Evolutionary conservation across 192 early-diverging fungal genomes (phyloP), one percentile per base, ranked within the genome.

Genomic region (Phlyctochytrium planicorne): DNA sequence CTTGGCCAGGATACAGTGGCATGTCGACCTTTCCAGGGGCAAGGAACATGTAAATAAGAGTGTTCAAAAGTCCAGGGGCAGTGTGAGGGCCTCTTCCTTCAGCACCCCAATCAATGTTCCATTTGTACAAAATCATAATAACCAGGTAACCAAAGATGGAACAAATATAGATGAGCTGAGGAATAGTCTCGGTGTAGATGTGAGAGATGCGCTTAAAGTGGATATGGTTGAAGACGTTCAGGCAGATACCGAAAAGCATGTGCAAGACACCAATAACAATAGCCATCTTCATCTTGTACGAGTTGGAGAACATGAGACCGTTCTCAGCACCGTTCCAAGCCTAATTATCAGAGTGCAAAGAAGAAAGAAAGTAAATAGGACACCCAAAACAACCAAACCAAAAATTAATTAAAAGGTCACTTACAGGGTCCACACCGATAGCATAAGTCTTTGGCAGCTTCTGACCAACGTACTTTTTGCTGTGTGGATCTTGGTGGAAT

Each of bases 221-320:
- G 65, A 91, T 68, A 73, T 95, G 91, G 70, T 99, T 99, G 60
- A 86, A 90, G 30, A 97, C 83, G 59, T 93, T 85, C 71, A 99
- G 80, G 62, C 86, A 85, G 62, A 97, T 92, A 47, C 93, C 97
- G 76, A 97, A 95, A 27, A 89, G 82, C 97, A 99, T 99, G 50
- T 98, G 97, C 67, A 97, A 84, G 25, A 98, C 94, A 65, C 97
- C 97, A 27, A 99, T 64, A 56, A 99, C 85, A 71, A 99, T 89
- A 3, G 94, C 91, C 90, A 93, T 91, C 79, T 99, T 99, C 97
- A 99, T 99, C 86, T 99, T 99, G 87, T 99, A 99, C 59, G 96
- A 97, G 81, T 99, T 99, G 56, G 89, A 86, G 72, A 99, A 99
- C 52, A 98, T 67, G 57, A 99, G 88, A 70, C 79, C 88, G 83